These are phyloP conservation scores for Neophaeococcomyces aloes DNA, from an alignment of 2,329 filamentous ascomycete species.

Conservation along the genomic window DNA sequence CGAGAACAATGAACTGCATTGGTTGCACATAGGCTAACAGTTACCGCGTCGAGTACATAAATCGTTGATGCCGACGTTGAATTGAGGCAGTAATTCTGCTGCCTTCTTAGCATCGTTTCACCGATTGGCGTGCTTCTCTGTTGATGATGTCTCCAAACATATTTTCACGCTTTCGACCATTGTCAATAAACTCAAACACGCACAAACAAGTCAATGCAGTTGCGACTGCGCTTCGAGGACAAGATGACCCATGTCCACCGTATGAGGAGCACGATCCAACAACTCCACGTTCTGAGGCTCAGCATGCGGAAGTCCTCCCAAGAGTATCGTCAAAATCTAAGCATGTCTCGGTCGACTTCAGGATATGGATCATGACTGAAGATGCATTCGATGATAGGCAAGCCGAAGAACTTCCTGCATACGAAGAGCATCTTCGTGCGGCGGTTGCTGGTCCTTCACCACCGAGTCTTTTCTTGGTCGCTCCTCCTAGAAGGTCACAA, in stretches of 20 bases:
- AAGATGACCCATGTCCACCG: neutral
- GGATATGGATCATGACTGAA: neutral
- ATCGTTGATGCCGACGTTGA: no score
- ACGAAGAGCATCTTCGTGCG: neutral
- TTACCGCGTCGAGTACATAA: no score
- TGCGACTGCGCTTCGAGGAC: neutral
- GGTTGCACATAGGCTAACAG: no score
- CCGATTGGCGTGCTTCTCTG: no score
- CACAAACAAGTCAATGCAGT: neutral
- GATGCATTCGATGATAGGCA: neutral
- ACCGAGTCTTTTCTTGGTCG: neutral
- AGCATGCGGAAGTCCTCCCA: neutral
- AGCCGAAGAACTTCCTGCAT: slow-evolving; percentile 4
- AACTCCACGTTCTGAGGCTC: neutral
- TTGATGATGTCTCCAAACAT: slow-evolving; percentile 1
- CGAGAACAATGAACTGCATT: no score
- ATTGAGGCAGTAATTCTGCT: no score
- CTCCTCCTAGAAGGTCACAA: neutral
- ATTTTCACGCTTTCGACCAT: neutral
- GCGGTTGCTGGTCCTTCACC: neutral
- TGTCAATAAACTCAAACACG: neutral
- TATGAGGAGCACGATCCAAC: neutral
- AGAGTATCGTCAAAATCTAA: neutral
- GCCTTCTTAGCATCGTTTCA: no score
- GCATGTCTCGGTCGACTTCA: neutral